Conservation (phyloP, 1,284 basidiomycete genomes). For the Irpex sp. region DNA sequence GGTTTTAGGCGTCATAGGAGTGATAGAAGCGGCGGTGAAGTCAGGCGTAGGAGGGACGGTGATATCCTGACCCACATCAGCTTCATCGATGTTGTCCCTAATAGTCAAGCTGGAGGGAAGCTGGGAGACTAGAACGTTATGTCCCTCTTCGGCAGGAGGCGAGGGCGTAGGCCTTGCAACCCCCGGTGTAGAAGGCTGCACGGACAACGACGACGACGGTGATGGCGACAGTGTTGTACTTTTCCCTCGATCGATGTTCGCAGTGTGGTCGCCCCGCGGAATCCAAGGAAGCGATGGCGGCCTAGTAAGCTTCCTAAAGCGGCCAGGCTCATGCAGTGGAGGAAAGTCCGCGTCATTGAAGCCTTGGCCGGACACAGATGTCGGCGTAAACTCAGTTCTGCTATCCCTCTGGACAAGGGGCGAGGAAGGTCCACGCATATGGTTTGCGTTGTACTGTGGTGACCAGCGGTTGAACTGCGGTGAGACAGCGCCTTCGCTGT, state of each 20-base stretch:
- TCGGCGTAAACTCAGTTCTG: background rate
- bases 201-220: slow-evolving; percentile 10
- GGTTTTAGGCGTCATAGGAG: slow-evolving; percentile 45
- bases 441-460: slow-evolving; percentile 1
- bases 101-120: background rate
- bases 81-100: background rate
- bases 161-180: background rate
- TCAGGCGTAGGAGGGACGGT: slow-evolving; percentile 41
- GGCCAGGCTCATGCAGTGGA: background rate
- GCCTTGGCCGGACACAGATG: slow-evolving; percentile 1
- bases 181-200: slow-evolving; percentile 11
- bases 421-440: slow-evolving; percentile 1
- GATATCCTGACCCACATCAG: slow-evolving; percentile 6
- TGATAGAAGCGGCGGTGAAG: slow-evolving; percentile 43
- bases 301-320: background rate
- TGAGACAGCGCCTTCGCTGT: background rate
- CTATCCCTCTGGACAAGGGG: background rate
- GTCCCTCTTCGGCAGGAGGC: background rate
- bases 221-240: background rate
- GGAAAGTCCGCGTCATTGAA: slow-evolving; percentile 6
- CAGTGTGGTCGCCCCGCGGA: background rate
- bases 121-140: slow-evolving; percentile 7
- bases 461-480: slow-evolving; percentile 4
- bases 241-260: background rate
- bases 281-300: slow-evolving; percentile 1